A percentile compares a stretch with the other conserved stretches of the same genome.
Conservation (phyloP, 345 rosid genomes). For the Bruguiera gymnorhiza region DNA sequence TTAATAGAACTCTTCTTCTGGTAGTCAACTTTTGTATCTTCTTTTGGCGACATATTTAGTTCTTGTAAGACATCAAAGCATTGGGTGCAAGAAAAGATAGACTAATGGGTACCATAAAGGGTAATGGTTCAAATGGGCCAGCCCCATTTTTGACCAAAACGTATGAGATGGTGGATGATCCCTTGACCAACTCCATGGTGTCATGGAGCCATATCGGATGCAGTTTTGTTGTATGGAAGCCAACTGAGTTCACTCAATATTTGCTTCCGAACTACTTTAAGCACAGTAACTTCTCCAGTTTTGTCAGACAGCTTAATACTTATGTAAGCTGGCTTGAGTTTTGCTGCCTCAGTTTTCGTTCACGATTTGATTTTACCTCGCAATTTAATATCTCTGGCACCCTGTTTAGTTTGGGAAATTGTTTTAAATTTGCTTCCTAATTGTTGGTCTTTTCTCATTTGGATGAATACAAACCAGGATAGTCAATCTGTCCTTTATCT, state of each 20-base stretch:
- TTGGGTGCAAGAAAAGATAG: no score
- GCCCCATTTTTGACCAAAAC: constrained; percentile 21
- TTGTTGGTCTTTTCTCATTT: no score
- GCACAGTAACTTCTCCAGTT: constrained; percentile 28
- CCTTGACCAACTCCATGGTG: constrained; percentile 2
- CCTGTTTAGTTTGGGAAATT: no score
- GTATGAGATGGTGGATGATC: constrained; percentile 29
- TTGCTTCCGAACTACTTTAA: constrained; percentile 26
- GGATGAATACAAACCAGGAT: no score
- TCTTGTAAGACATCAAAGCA: no score
- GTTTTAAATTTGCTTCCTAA: no score
- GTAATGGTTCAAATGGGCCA: constrained; percentile 28
- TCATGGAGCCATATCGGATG: constrained; percentile 21
- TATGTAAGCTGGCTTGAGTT: constrained; percentile 11
- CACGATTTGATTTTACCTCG: neutral
- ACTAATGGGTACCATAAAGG: constrained; percentile 32
- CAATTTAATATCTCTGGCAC: no score
- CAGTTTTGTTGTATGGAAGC: constrained; percentile 31
- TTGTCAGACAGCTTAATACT: constrained; percentile 29
- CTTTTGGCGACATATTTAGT: no score
- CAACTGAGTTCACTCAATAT: constrained; percentile 23
- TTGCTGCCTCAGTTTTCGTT: neutral
- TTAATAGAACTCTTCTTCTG: no score
- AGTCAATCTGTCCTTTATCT: no score
- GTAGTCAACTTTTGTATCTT: no score